These are phyloP conservation scores for Limnanthes douglasii DNA, from an alignment of 345 rosid species.

Conservation along the genomic window DNA sequence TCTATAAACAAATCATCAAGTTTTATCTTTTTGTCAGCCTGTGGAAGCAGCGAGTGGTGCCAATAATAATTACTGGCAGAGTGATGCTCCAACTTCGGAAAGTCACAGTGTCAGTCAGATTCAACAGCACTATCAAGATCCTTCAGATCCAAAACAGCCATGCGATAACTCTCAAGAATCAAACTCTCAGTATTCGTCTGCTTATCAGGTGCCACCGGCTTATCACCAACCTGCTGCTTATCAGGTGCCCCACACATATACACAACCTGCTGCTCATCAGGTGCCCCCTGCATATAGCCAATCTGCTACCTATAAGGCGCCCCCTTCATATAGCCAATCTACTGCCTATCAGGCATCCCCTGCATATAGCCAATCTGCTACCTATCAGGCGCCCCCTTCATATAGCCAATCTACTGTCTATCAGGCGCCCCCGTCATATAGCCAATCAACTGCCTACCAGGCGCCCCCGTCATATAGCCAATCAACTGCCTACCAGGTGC, in stretches of 20 bases:
- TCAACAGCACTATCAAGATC: constrained; percentile 43
- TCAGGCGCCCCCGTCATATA: constrained; percentile 34
- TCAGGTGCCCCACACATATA: constrained; percentile 35
- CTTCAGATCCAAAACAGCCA: constrained; percentile 39
- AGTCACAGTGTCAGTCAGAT: constrained; percentile 42
- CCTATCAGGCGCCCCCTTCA: constrained; percentile 33
- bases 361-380: constrained; percentile 37
- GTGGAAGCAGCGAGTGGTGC: constrained; percentile 35
- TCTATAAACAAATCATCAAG: constrained; percentile 1
- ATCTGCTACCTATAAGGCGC: too few species aligned
- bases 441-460: constrained; percentile 26
- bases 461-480: constrained; percentile 25
- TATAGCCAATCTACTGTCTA: constrained; percentile 28
- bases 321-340: constrained; percentile 40
- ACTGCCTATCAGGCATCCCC: constrained; percentile 36
- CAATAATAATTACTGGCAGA: constrained; percentile 69
- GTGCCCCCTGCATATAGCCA: too few species aligned
- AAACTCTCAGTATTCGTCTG: constrained; percentile 34
- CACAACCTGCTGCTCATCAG: constrained; percentile 17
- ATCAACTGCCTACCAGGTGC: constrained; percentile 30
- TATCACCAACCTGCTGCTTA: constrained; percentile 29
- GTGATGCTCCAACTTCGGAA: constrained; percentile 38
- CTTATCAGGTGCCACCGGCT: constrained; percentile 32
- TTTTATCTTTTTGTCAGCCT: constrained; percentile 37
- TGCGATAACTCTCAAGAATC: constrained; percentile 50